Conservation (phyloP, 331 rosid species). For the Stylosanthes scabra region DNA sequence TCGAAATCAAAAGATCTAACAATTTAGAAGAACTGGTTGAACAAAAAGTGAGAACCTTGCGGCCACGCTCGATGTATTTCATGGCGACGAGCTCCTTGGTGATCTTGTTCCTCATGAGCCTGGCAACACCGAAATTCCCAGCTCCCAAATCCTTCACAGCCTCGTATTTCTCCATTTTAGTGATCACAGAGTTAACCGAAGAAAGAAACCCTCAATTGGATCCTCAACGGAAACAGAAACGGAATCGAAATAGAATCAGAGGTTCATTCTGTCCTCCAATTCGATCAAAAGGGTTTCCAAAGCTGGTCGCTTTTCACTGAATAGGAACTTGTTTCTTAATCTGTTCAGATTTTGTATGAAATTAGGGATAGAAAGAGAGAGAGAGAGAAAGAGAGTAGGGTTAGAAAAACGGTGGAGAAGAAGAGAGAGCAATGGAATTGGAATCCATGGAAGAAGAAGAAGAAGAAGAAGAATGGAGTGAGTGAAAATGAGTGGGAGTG, state of each 20-base stretch:
- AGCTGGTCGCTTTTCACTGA: conserved; percentile 6
- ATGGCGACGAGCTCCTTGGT: conserved; percentile 72
- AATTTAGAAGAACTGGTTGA: neutral
- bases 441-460: neutral
- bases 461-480: neutral
- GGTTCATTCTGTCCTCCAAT: conserved; percentile 5
- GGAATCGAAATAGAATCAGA: conserved; percentile 24
- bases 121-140: conserved; percentile 70
- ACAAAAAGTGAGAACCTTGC: conserved; percentile 34
- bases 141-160: conserved; percentile 59
- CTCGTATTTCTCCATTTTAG: conserved; percentile 65
- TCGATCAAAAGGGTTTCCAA: conserved; percentile 28
- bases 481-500: conserved; percentile 15
- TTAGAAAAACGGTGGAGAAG: conserved; percentile 18
- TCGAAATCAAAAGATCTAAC: conserved; percentile 1
- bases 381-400: neutral
- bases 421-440: conserved; percentile 27
- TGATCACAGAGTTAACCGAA: neutral
- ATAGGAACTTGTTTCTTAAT: neutral
- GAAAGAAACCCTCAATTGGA: neutral
- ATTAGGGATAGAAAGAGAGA: neutral
- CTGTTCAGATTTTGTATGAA: neutral
- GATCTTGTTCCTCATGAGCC: conserved; percentile 61
- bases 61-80: conserved; percentile 73
- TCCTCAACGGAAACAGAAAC: neutral